Base-by-base conservation (phyloP, 306 rosid species). In the Alnus rubra region DNA sequence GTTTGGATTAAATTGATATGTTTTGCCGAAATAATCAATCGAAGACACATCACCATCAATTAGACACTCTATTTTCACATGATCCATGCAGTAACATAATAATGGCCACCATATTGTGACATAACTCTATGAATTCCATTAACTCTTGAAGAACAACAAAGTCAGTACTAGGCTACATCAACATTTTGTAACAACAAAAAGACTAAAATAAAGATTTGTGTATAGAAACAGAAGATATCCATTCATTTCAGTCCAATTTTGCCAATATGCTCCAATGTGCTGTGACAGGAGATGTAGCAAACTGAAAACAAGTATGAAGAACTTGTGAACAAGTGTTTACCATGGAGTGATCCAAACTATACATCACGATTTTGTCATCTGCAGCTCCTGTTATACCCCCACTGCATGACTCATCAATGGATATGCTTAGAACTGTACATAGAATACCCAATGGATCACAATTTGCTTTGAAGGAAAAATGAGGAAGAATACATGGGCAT, bases 311-410 rank as follows among this genome's bases (percentile, higher is more conserved):
- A 16, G 51, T 35, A 37, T 9, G 69, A 83, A 56, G 76, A 71
- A 48, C 42, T 7, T 45, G 19, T 50, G 39, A 76, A 12, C 16
- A 76, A 80, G 52, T 30, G 51, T 75, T 85, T 92, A 95, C 98
- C 97, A 45, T 81, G 81, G 98, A 82, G 82, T 91, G 90, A 82
- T 95, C 98, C 96, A 95, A 80, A 86, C 88, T 76, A 79, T 78
- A 90, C 89, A 89, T 82, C 82, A 91, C 79, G 84, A 90, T 76
- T 84, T 89, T 95, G 84, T 92, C 90, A 85, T 92, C 98, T 37
- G 98, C 97, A 65, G 94, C 90, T 88, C 98, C 98, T 0, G 94
- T 91, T 85, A 95, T 80, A 54, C 97, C 98, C 76, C 98, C 98
- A n/a, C 76, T 89, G 86, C 97, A 91, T 33, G 88, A 81, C 55